Conservation (phyloP, 2,329 filamentous ascomycete genomes). For the Aspergillus sp. region DNA sequence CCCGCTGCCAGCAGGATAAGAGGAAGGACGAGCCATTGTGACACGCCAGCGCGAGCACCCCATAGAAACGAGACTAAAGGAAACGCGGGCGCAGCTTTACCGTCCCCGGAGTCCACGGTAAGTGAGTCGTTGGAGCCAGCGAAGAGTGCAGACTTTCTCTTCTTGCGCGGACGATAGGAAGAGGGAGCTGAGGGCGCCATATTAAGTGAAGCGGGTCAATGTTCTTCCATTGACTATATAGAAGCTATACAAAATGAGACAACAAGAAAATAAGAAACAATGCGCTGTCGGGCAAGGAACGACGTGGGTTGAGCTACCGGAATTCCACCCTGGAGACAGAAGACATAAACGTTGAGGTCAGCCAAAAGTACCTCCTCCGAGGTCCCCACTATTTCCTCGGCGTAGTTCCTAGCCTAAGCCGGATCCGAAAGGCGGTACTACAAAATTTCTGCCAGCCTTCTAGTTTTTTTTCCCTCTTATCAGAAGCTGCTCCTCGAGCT, state of each 20-base stretch:
- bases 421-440: slow-evolving; percentile 27
- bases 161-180: slow-evolving; percentile 47
- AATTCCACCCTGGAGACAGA: neutral
- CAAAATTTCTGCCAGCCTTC: slow-evolving; percentile 30
- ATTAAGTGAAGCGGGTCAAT: slow-evolving; percentile 18
- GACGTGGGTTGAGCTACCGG: neutral
- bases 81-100: slow-evolving; percentile 66
- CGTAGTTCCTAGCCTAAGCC: slow-evolving; percentile 20
- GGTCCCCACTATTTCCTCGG: slow-evolving; percentile 22
- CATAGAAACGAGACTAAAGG: slow-evolving; percentile 92
- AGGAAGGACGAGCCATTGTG: slow-evolving; percentile 90
- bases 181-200: slow-evolving; percentile 33
- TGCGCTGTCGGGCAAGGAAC: neutral
- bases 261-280: neutral
- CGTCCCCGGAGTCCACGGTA: slow-evolving; percentile 44
- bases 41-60: slow-evolving; percentile 77
- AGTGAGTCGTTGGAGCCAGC: slow-evolving; percentile 44
- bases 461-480: slow-evolving; percentile 36
- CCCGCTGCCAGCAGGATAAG: slow-evolving; percentile 86
- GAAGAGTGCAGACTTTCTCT: slow-evolving; percentile 38
- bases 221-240: slow-evolving; percentile 21
- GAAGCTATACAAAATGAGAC: neutral
- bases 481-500: slow-evolving; percentile 23
- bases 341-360: neutral
- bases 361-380: slow-evolving; percentile 6